Conservation (phyloP, 2,329 filamentous ascomycete genomes). For the Tolypocladium capitatum region DNA sequence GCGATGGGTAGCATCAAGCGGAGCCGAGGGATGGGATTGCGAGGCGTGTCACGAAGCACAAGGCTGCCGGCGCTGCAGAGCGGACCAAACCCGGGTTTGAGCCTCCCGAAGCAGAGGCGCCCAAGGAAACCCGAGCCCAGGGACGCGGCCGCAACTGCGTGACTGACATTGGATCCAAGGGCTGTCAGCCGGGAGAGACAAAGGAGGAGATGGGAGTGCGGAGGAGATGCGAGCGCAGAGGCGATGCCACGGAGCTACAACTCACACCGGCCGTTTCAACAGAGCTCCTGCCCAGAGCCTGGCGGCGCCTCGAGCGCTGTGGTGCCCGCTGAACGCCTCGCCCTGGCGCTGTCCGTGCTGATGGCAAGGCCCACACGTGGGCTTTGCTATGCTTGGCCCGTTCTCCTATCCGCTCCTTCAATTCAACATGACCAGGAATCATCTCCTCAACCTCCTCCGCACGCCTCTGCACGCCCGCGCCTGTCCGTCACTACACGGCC, state of each 20-base stretch:
- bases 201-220: too few species aligned
- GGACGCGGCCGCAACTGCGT: too few species aligned
- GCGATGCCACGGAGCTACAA: too few species aligned
- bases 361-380: background rate
- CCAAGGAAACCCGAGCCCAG: background rate
- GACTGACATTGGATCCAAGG: too few species aligned
- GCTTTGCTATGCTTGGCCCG: background rate
- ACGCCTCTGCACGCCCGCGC: too few species aligned
- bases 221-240: too few species aligned
- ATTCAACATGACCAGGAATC: too few species aligned
- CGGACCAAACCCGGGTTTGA: background rate
- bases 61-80: background rate
- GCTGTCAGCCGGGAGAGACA: too few species aligned
- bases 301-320: background rate
- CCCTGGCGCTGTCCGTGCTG: background rate
- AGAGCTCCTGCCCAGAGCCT: too few species aligned
- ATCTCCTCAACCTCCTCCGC: background rate
- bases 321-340: background rate
- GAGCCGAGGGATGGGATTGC: background rate
- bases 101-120: background rate
- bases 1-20: background rate
- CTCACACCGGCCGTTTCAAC: too few species aligned
- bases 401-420: too few species aligned
- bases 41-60: background rate
- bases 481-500: too few species aligned